Base-by-base conservation (phyloP, 306 rosid genomes). In the Prunus padus region DNA sequence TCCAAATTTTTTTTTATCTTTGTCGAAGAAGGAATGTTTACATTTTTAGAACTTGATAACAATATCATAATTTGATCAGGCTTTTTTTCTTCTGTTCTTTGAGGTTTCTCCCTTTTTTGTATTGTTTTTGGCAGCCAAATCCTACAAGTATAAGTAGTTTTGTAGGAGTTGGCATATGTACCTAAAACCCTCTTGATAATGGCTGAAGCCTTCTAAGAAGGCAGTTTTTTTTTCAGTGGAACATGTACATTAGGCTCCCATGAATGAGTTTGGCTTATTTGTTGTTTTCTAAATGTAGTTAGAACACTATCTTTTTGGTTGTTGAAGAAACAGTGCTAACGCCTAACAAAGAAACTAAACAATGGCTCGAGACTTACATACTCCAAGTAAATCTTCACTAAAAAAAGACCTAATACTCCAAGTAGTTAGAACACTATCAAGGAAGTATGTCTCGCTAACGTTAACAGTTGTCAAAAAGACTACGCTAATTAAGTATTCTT, bases 1-100 rank as follows among this genome's bases (percentile, higher is more conserved):
- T 69, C 50, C 71, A 55, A 49, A 82, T 81, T 80, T 50, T 49
- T 79, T 37, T 37, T 1, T 0, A 7, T 69, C 47, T n/a, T 59
- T 71, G 55, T 63, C 14, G 49, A 64, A 64, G 71, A 50, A 67
- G 61, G 76, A 69, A 74, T 63, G 61, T 62, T 63, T 75, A 75
- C 82, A 72, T 75, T 65, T 81, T 76, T 67, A 74, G 63, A 71
- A 46, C 74, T 78, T 67, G 13, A 73, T 72, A 69, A 70, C 77
- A 64, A 14, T 54, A 65, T 49, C 65, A 60, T 79, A 42, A 22
- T 74, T 56, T 37, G 59, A 22, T 59, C 56, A 33, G 51, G 78
- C 74, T 71, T 71, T 79, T 62, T 74, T 77, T 46, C 76, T 74
- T 31, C 42, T 37, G 9, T 22, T 71, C 33, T 76, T 74, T 42